Evolutionary conservation across 2,329 filamentous ascomycete genomes (phyloP).

Genomic region (Beauveria varroae): DNA sequence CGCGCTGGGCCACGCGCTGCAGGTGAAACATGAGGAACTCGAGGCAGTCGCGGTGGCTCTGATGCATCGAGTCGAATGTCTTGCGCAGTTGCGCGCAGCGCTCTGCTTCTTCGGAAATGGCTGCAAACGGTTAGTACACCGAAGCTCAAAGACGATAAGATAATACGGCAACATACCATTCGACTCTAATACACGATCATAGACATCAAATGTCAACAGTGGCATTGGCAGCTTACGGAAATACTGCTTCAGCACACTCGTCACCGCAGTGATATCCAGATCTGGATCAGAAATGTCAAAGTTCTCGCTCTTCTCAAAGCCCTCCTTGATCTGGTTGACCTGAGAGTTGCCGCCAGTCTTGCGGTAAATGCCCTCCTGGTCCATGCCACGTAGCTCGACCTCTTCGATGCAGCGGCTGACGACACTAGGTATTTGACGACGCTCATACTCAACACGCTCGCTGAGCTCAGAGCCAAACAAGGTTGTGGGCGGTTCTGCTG

Average conservation of each 20-base stretch:
- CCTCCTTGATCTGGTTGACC: conserved; percentile 82
- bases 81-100: conserved; percentile 64
- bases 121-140: conserved; percentile 30
- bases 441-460: conserved; percentile 80
- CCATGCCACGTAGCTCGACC: conserved; percentile 93
- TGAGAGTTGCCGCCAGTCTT: conserved; percentile 93
- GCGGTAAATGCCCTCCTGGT: conserved; percentile 93
- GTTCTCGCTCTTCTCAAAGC: conserved; percentile 79
- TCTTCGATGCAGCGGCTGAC: conserved; percentile 94
- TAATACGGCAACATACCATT: conserved; percentile 53
- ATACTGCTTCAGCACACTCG: conserved; percentile 93
- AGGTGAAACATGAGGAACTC: conserved; percentile 94
- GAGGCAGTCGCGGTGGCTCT: conserved; percentile 78
- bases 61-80: conserved; percentile 71
- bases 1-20: conserved; percentile 72
- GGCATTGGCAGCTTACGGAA: conserved; percentile 89
- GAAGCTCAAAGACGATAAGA: background rate
- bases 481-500: conserved; percentile 46
- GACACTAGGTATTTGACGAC: conserved; percentile 79
- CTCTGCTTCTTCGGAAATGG: conserved; percentile 56
- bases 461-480: conserved; percentile 88
- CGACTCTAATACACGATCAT: conserved; percentile 80
- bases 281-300: conserved; percentile 91
- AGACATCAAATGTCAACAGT: conserved; percentile 85
- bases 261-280: conserved; percentile 92